Evolutionary conservation across 1,139 yeast genomes (phyloP), one percentile per base, ranked within the genome.

Genomic region (Meyerozyma athensensis): DNA sequence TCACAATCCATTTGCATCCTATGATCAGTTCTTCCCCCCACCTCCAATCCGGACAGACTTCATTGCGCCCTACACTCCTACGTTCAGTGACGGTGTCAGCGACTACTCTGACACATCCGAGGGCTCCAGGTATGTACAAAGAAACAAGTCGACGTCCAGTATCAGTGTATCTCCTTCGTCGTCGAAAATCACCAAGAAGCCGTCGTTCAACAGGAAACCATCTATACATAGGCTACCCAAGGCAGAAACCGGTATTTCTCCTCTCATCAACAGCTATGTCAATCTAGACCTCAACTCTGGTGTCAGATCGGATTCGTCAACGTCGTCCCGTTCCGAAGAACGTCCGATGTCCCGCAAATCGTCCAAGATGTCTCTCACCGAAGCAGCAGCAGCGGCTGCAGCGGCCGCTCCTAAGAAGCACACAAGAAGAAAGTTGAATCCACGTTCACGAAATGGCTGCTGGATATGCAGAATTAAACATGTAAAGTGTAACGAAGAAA

Each of bases 401-500:
- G 34, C 47, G 36, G 28, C 26, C 26, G 7, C 39, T 35, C 22
- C 59, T 13, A 66, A 64, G 43, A 68, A 68, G 44, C 57, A 66
- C 43, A 69, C 72, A 13, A 54, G 75, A 37, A 59, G 70, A 47
- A 59, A 73, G 40, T 50, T 66, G 24, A 58, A 68, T 41, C 74
- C 73, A 3, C 50, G 76, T 35, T 64, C 74, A 5, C 66, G 64
- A 39, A 63, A 55, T 30, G 78, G 77, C 0, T 72, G 78, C 47
- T 72, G 72, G 74, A 66, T 68, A 36, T 73, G 78, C 46, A 59
- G 77, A 37, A 66, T 72, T 40, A 71, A 72, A 48, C 77, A 71
- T 50, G 58, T 72, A 44, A 70, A 70, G 48, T 70, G 76, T 48
- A 73, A 70, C 45, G 76, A 70, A 45, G 39, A 37, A 3, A 57